Evolutionary conservation across 176 grass and related monocot genomes (phyloP), one percentile per base, ranked within the genome.

Genomic region (Lolium multiflorum): DNA sequence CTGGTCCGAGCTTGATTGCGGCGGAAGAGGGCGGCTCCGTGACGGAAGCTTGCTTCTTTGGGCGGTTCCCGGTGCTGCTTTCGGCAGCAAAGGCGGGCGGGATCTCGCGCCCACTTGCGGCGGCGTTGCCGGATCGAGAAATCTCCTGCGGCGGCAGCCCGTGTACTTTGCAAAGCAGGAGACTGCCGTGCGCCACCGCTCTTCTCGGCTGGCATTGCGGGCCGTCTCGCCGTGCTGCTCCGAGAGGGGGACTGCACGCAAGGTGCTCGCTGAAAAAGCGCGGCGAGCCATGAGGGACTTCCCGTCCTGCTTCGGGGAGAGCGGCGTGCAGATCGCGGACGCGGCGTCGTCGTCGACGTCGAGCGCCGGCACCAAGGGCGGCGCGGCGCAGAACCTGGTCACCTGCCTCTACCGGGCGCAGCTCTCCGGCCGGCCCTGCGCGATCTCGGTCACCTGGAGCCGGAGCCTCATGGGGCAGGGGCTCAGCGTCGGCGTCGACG

Each of bases 231-330:
- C n/a, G 76, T 24, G 70, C n/a, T n/a, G n/a, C 73, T 84, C 63
- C 44, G 73, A 25, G 90, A 64, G n/a, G 57, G n/a, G 72, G 72
- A 62, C 73, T 75, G 76, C 81, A 52, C n/a, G 39, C 78, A 8
- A 86, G 65, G 72, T 86, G 79, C 86, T 89, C 73, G 57, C 11
- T 8, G 74, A 79, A 89, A 86, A 35, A n/a, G 67, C 52, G 59
- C 83, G 10, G 82, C 18, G 4, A 70, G 59, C 14, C 14, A 95
- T 91, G 95, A 94, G 92, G 88, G 92, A 94, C 65, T 97, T 97
- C 81, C 90, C 92, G 80, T 97, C 95, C 82, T 92, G 92, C 88
- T 97, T 97, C 52, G 92, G 95, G 38, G 92, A 97, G 88, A 97
- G 88, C 74, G 92, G 95, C 11, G 88, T 94, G 56, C 95, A 97